Base-by-base conservation (phyloP, 176 grass and related monocot genomes). In the Ampelocalamus luodianensis region DNA sequence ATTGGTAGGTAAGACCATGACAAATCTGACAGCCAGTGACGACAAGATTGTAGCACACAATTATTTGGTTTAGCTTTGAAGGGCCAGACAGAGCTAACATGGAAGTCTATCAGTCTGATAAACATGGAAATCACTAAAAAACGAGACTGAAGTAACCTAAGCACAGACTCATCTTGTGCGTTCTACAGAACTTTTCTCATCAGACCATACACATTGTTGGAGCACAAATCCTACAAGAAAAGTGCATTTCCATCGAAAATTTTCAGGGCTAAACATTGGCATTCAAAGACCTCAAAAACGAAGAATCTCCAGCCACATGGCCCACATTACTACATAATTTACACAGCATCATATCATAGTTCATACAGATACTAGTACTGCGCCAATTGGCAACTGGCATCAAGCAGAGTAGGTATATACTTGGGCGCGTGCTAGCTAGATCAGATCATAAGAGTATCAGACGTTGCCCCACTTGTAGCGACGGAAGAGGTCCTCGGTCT, bases 401-500 rank as follows among this genome's bases (percentile, higher is more conserved):
- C 56, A 24, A n/a, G 22, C 9, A 60, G n/a, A 11, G 56, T 1
- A 23, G 9, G 22, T 10, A 24, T 23, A 10, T 59, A 59, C 53
- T 8, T 8, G 6, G 55, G 55, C 55, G 20, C 18, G 55, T 8
- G 55, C 56, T 54, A 54, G 9, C 3, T 23, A 23, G 55, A n/a
- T 10, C 8, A 9, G 6, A 59, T 20, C 4, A 54, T 54, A 0
- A 6, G 17, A 8, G 18, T 18, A 22, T 13, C 40, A 80, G 62
- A 71, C 27, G 77, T 84, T 83, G 27, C 85, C 75, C 89, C 89
- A 85, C 80, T 98, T 95, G 89, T 95, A 95, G 15, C 93, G 89
- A 9, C 96, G 85, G 90, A 98, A 95, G 69, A 98, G 83, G 76
- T 98, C 91, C 87, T 95, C 89, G 0, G 89, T 94, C 83, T 98